These are phyloP conservation scores for Beauveria australis DNA, from an alignment of 2,329 filamentous ascomycete species.

Conservation along the genomic window DNA sequence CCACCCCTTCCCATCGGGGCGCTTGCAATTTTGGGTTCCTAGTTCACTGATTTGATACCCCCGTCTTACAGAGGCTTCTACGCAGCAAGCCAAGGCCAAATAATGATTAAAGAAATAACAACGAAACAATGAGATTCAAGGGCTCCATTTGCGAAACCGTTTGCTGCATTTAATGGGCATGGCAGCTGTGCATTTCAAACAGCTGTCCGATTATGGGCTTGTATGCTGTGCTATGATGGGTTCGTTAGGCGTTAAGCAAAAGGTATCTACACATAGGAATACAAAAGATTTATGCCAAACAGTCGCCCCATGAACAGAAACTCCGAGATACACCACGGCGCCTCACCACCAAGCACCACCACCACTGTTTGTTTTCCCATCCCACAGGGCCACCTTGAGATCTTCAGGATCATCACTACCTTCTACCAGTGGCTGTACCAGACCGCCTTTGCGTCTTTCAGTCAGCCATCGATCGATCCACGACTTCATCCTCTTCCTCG, in stretches of 20 bases:
- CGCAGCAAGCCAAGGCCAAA: conserved; percentile 50
- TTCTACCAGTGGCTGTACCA: conserved; percentile 36
- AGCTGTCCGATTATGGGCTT: neutral
- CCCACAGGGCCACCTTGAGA: conserved; percentile 26
- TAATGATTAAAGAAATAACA: conserved; percentile 14
- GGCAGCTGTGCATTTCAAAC: neutral
- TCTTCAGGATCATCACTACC: conserved; percentile 26
- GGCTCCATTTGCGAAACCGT: neutral
- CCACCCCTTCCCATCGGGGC: too few species aligned
- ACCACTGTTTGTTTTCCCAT: conserved; percentile 30
- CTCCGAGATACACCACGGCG: neutral
- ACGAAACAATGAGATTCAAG: neutral
- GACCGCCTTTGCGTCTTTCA: conserved; percentile 48
- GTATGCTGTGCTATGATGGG: conserved; percentile 8
- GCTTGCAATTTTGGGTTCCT: too few species aligned
- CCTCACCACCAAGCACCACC: conserved; percentile 32
- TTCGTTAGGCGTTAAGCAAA: conserved; percentile 10
- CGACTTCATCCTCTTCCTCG: conserved; percentile 51
- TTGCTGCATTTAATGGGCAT: neutral
- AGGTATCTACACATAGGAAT: conserved; percentile 9
- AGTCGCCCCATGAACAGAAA: neutral
- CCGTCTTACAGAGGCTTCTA: conserved; percentile 41
- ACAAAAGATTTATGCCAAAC: conserved; percentile 7
- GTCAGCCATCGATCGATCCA: conserved; percentile 57
- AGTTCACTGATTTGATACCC: neutral